Percentiles rank a stretch among this genome's conserved stretches.
phyloP scores from a whole-genome alignment of 2,329 filamentous ascomycete genomes.

The Penicillium vulpinum region DNA sequence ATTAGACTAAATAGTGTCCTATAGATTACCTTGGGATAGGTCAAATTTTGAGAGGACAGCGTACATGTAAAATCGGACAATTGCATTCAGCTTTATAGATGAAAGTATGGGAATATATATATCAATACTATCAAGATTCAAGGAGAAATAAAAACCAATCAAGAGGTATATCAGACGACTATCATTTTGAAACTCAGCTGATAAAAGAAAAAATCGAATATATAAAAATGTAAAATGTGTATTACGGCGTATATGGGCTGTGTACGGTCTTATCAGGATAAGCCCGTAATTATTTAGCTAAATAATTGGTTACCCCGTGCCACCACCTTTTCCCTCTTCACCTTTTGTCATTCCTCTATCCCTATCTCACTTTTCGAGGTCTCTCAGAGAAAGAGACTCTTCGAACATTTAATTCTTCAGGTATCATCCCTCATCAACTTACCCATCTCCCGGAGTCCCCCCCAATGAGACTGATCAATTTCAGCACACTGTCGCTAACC shows the following conservation, averaged over 20 bases:
- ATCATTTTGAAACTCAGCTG: conserved; percentile 8
- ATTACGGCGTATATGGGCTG: conserved; percentile 1
- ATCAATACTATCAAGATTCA: not conserved
- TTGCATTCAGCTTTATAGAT: not conserved
- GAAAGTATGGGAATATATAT: not conserved
- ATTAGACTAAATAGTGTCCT: conserved; percentile 1
- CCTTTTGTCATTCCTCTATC: conserved; percentile 10
- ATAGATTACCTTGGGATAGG: conserved; percentile 9
- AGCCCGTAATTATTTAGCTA: conserved; percentile 18
- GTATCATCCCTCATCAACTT: not conserved
- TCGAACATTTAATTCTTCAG: not conserved
- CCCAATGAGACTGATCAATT: conserved; percentile 1
- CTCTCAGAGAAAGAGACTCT: not conserved
- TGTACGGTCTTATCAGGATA: conserved; percentile 14
- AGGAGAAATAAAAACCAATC: conserved; percentile 2
- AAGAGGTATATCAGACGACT: conserved; percentile 7
- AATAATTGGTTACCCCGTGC: conserved; percentile 30
- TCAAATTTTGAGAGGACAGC: not conserved
- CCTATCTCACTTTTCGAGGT: not conserved
- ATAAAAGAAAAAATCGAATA: no score
- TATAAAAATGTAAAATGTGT: not conserved
- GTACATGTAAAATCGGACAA: not conserved
- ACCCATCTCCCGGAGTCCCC: not conserved
- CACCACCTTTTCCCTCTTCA: conserved; percentile 12
- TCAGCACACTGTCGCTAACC: conserved; percentile 1